Percentiles rank a stretch among this genome's conserved stretches.
These are phyloP conservation scores for Vigna radiata DNA, from an alignment of 306 rosid genomes.

Conservation along the genomic window DNA sequence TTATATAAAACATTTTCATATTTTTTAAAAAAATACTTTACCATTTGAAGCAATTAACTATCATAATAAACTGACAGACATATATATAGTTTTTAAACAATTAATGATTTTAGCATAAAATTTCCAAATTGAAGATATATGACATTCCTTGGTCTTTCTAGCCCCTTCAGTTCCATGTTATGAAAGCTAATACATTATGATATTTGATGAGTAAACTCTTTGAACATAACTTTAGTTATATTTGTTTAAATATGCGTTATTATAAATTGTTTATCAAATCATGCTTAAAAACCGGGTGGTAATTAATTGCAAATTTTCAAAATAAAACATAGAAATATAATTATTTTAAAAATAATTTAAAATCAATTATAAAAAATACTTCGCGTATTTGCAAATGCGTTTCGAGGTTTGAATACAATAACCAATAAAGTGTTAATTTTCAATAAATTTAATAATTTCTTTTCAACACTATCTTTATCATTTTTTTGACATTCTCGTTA, in stretches of 20 bases:
- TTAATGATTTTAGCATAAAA: background rate
- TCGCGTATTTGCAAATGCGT: no score
- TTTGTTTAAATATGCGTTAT: background rate
- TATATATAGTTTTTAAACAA: background rate
- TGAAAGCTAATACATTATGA: background rate
- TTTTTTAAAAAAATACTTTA: background rate
- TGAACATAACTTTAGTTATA: background rate
- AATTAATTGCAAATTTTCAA: no score
- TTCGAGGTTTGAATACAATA: no score
- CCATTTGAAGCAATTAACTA: background rate
- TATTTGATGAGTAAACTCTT: background rate
- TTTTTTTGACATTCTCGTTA: no score
- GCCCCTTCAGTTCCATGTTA: background rate
- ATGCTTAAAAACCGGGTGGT: no score
- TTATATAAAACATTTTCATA: background rate
- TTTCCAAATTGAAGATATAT: background rate
- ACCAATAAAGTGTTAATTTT: no score
- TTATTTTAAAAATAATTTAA: no score
- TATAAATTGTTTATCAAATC: background rate
- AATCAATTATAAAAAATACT: no score
- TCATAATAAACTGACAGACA: background rate
- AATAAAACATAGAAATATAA: no score
- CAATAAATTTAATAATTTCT: no score
- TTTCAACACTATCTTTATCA: no score
- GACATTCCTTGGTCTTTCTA: background rate